Conservation (phyloP, 2,329 filamentous ascomycete genomes). For the Trichoderma harzianum region DNA sequence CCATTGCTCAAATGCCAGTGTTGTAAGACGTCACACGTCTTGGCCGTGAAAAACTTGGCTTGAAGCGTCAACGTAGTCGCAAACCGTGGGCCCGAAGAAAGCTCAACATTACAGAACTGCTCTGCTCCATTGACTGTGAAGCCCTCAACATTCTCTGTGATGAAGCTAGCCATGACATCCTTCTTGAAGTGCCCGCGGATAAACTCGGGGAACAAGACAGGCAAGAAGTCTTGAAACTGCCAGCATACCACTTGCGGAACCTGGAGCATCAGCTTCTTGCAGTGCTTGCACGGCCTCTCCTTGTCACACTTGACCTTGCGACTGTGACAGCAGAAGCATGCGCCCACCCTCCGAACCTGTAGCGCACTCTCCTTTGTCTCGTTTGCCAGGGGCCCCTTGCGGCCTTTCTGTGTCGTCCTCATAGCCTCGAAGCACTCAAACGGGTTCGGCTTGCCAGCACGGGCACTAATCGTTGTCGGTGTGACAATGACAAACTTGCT, state of each 20-base stretch:
- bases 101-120: constrained; percentile 42
- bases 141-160: constrained; percentile 46
- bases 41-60: constrained; percentile 52
- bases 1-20: constrained; percentile 48
- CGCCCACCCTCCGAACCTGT: constrained; percentile 51
- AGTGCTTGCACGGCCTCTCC: constrained; percentile 55
- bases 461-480: constrained; percentile 50
- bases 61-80: constrained; percentile 43
- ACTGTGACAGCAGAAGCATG: constrained; percentile 58
- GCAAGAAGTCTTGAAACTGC: constrained; percentile 56
- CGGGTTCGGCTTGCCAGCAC: constrained; percentile 47
- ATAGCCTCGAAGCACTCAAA: constrained; percentile 55
- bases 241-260: constrained; percentile 56
- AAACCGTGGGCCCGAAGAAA: constrained; percentile 48
- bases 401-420: constrained; percentile 51
- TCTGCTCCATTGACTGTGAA: constrained; percentile 43
- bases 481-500: constrained; percentile 56
- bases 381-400: constrained; percentile 53
- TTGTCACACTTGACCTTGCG: constrained; percentile 58
- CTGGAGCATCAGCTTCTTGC: constrained; percentile 48
- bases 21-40: constrained; percentile 44
- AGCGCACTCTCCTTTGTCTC: constrained; percentile 54
- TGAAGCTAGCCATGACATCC: constrained; percentile 47
- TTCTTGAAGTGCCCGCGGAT: constrained; percentile 50
- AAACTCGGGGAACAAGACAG: constrained; percentile 50